Percentiles rank a stretch among this genome's conserved stretches.
Evolutionary conservation across 768 basidiomycete species (phyloP).

Genomic region (Dendrothele bispora): DNA sequence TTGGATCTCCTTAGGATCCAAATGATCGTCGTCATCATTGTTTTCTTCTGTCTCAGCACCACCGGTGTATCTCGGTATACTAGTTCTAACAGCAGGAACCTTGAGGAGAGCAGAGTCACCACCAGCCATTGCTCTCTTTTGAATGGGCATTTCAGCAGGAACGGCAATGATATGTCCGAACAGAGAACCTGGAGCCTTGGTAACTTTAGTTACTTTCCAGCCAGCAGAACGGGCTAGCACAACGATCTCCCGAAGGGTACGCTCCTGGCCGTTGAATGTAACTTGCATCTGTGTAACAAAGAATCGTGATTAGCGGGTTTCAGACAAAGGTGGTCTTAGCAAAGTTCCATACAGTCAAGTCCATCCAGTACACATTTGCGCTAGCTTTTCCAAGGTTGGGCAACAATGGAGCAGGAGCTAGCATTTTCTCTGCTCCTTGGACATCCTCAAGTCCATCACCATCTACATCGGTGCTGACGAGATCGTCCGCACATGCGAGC

Average conservation of each 20-base stretch:
- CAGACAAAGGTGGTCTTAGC: not conserved
- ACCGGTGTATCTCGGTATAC: constrained; percentile 2
- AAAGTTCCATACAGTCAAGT: constrained; percentile 42
- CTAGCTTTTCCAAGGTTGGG: constrained; percentile 75
- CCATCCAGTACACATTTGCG: constrained; percentile 52
- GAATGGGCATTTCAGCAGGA: constrained; percentile 51
- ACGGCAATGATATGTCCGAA: constrained; percentile 74
- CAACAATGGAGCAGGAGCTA: constrained; percentile 63
- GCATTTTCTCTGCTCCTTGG: constrained; percentile 51
- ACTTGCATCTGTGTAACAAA: constrained; percentile 57
- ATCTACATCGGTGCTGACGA: constrained; percentile 13
- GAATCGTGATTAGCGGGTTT: not conserved
- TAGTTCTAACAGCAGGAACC: constrained; percentile 6
- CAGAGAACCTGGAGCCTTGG: constrained; percentile 57
- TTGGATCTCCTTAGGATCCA: constrained; percentile 29
- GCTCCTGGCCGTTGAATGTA: constrained; percentile 67
- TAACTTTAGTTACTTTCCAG: constrained; percentile 60
- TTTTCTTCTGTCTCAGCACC: constrained; percentile 1
- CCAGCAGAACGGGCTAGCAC: constrained; percentile 54
- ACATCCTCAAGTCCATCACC: constrained; percentile 34
- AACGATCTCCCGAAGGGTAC: constrained; percentile 64
- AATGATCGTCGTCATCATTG: constrained; percentile 15
- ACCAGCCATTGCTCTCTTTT: constrained; percentile 19
- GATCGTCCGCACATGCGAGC: constrained; percentile 62
- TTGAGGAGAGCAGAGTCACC: constrained; percentile 24